Base-by-base conservation (phyloP, 2,329 filamentous ascomycete species). In the Kalmusia sp. region DNA sequence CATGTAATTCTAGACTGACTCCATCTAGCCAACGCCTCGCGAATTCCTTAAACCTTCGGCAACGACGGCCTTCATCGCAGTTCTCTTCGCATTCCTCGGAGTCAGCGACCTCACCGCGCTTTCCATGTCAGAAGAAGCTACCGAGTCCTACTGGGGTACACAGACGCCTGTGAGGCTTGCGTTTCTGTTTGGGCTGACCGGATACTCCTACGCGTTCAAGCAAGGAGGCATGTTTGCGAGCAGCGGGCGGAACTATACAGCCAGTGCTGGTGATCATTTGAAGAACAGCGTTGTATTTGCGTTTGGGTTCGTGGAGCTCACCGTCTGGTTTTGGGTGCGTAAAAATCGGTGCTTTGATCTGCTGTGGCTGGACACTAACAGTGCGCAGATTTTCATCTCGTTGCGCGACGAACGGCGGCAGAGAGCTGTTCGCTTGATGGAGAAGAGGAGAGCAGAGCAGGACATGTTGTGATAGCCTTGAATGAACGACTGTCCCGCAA, bases 241-340 rank as follows among this genome's bases (percentile, higher is more conserved):
- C 14, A 64, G 56, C 33, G 61, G 65, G 2, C 40, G 49, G 4
- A 57, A 62, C 7, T 70, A 65, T 47, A 69, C 57, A 55, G 58
- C 41, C 48, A 70, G 55, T 48, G 65, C 58, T 67, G 81, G 70
- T 44, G 88, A 92, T 57, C 83, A 84, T 21, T 75, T 96, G 64
- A 92, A 93, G 78, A 96, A 96, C 71, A 85, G 91, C 45, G 79
- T 96, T 34, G 85, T 96, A 34, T 96, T 97, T 70, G 87, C 89
- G 0, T 95, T 92, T 75, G 87, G 86, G 7, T 95, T 96, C 66
- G 69, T 96, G 68, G 93, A 97, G 79, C 85, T 91, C 72, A 80
- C 91, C 61, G 83, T 84, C 56, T 96, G 92, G 91, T 92, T 96
- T 74, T 96, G 92, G 92, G 86, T 86, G 70, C 58, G 79, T 72